These are phyloP conservation scores for Erodium moschatum DNA, from an alignment of 441 rosid species.

Conservation along the genomic window DNA sequence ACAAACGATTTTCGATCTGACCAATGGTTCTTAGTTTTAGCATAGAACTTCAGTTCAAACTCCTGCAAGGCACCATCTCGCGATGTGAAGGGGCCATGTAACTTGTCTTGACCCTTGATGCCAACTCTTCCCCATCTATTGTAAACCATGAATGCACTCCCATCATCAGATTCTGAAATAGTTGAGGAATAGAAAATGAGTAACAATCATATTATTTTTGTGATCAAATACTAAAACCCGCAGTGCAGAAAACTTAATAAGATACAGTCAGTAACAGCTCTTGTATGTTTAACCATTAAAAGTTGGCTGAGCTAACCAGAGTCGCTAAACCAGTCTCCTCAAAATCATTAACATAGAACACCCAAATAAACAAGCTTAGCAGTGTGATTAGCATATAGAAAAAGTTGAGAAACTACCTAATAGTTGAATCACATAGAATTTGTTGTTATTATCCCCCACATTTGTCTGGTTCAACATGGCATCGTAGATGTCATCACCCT, in stretches of 20 bases:
- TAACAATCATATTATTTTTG: neutral
- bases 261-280: neutral
- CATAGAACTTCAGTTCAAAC: conserved; percentile 55
- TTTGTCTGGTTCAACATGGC: conserved; percentile 75
- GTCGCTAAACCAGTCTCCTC: neutral
- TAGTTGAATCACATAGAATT: conserved; percentile 62
- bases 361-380: neutral
- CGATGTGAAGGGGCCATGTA: conserved; percentile 57
- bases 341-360: neutral
- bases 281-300: neutral
- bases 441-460: conserved; percentile 58
- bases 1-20: conserved; percentile 43
- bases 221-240: no score
- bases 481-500: conserved; percentile 65
- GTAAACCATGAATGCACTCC: conserved; percentile 46
- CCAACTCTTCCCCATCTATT: conserved; percentile 82
- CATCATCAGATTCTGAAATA: conserved; percentile 52
- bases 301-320: neutral
- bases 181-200: conserved; percentile 15
- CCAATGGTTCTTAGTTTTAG: conserved; percentile 66
- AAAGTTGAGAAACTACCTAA: conserved; percentile 37
- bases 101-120: conserved; percentile 68
- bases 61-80: conserved; percentile 39
- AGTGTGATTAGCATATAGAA: neutral
- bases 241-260: no score